Conservation (phyloP, 495 filamentous ascomycete genomes). For the Neurospora terricola region DNA sequence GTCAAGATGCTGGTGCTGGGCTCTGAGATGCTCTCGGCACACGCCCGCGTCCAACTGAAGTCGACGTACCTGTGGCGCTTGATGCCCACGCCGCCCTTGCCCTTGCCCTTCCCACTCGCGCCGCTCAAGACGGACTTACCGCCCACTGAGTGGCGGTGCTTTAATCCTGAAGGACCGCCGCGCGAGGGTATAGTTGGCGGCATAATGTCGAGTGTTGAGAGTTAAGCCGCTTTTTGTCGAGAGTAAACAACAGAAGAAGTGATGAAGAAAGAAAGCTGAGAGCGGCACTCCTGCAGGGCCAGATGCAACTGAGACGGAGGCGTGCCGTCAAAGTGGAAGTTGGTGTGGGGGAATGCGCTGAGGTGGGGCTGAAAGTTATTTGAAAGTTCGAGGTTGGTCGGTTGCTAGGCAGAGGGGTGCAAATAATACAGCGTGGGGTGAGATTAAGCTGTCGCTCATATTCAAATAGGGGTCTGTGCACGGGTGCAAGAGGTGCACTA, state of each 20-base stretch:
- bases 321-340: not conserved
- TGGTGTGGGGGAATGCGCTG: not conserved
- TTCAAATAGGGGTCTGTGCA: not conserved
- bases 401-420: not conserved
- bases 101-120: constrained; percentile 7
- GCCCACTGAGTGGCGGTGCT: constrained; percentile 1
- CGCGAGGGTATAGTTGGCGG: constrained; percentile 12
- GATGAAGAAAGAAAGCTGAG: not conserved
- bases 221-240: not conserved
- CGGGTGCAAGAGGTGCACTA: not conserved
- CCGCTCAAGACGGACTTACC: constrained; percentile 8
- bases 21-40: not conserved
- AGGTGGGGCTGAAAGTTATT: not conserved
- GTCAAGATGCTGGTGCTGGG: not conserved
- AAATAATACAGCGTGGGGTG: not conserved
- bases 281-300: not conserved
- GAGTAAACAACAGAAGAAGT: not conserved
- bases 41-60: not conserved
- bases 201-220: constrained; percentile 7
- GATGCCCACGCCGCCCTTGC: not conserved
- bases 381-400: not conserved
- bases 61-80: constrained; percentile 23
- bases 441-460: not conserved
- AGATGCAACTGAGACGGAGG: not conserved
- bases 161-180: constrained; percentile 12